Base-by-base conservation (phyloP, 257 asterid species). In the Nyctanthes arbortristis region DNA sequence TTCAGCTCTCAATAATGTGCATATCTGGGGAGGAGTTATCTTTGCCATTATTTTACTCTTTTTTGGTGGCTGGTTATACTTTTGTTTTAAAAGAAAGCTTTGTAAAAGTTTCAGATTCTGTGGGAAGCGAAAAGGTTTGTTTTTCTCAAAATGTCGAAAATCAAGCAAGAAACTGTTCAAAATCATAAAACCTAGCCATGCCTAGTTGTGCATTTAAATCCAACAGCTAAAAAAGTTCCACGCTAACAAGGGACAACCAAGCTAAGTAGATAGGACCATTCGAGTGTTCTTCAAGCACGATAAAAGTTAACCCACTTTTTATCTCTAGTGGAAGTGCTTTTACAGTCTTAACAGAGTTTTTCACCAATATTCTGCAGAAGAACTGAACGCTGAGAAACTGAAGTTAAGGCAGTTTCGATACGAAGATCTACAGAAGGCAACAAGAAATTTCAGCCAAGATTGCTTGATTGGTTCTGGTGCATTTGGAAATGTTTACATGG, bases 401-500 rank as follows among this genome's bases (percentile, higher is more conserved):
- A 76, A 70, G 71, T 43, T 84, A 28, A 90, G 80, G 82, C 67
- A 37, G 3, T 90, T 82, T 68, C 68, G 59, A n/a, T 58, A 84
- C 37, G 86, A 83, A 73, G 93, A 88, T 45, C 40, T 90, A 11
- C 68, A 75, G 72, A 88, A 79, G 73, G 93, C 95, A 28, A 86
- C 97, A 10, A 63, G 88, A 14, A 86, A 90, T 77, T 90, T 90
- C 76, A 83, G 96, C 85, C 10, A 61, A 34, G 82, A 67, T 7
- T 84, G 79, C 73, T 71, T 86, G 68, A 76, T 88, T 16, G 97
- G 97, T 0, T 70, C 66, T 29, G 97, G 96, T 28, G 92, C 91
- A 12, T 90, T 84, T 76, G 93, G 91, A 28, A 79, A 88, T 57
- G 91, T 90, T 27, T 90, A 88, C 66, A 30, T 72, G n/a, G 97